Evolutionary conservation across 495 filamentous ascomycete species (phyloP), one percentile per base, ranked within the genome.

Genomic region (Talaromyces trachyspermus): DNA sequence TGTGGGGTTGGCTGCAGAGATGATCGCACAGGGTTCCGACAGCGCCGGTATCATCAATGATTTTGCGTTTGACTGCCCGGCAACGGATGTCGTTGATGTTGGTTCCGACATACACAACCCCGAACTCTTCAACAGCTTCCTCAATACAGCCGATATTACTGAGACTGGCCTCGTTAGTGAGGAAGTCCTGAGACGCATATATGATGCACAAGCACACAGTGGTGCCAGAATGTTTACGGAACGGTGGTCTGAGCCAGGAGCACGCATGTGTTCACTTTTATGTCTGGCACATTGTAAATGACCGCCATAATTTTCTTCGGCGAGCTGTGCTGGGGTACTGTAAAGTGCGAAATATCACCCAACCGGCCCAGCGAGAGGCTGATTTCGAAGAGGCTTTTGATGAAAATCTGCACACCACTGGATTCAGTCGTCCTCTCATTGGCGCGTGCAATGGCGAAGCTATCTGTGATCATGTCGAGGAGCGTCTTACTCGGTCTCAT

Each of bases 321-420:
- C 47, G 58, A n/a, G 60, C 60, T 3, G 32, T 61, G n/a, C 40
- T 63, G 20, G 58, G 58, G 14, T 58, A 53, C 45, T 20, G 46
- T 20, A 61, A 56, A 50, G 58, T 53, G 9, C 56, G 56, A 7
- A 58, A 49, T 37, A 49, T 33, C 5, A n/a, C 29, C 22, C 26
- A 38, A 9, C 51, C 24, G 24, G 33, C 33, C 11, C 61, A 62
- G 47, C 42, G 51, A 14, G 61, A 64, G 49, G 59, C 50, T 9
- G 61, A 64, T 45, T 49, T 58, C 14, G 59, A 60, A 47, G 60
- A 63, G 40, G 60, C 49, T 10, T 63, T 63, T 50, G 60, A 63
- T 30, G 47, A 48, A 48, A 23, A 54, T 22, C 54, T 54, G 26
- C 57, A 43, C 17, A 64, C 60, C 7, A 64, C 61, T n/a, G 50